Evolutionary conservation across 1,139 yeast genomes (phyloP).

Genomic region (Barnettozyma hawaiiensis): DNA sequence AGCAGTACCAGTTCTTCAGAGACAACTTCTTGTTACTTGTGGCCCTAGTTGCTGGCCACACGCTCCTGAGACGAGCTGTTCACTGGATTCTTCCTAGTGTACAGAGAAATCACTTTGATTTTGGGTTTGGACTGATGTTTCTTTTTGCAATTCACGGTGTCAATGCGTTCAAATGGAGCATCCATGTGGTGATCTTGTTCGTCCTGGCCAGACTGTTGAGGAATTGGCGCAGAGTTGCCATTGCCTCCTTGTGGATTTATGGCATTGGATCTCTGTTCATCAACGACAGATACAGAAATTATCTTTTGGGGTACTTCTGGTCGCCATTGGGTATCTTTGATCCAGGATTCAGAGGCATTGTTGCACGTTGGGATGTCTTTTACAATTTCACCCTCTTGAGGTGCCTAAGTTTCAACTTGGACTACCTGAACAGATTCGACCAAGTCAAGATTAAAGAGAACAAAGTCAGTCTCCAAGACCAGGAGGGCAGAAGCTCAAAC

Average conservation of each 20-base stretch:
- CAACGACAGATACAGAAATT: slow-evolving; percentile 61
- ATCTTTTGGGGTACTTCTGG: slow-evolving; percentile 41
- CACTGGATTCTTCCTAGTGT: slow-evolving; percentile 23
- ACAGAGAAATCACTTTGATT: slow-evolving; percentile 56
- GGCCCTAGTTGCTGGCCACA: slow-evolving; percentile 51
- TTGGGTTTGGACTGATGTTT: slow-evolving; percentile 63
- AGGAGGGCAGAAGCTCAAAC: slow-evolving; percentile 22
- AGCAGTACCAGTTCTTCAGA: slow-evolving; percentile 83
- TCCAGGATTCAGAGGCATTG: slow-evolving; percentile 59
- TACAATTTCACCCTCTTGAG: slow-evolving; percentile 85
- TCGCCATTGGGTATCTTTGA: slow-evolving; percentile 44
- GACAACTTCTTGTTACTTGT: slow-evolving; percentile 63
- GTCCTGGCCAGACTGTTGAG: slow-evolving; percentile 41
- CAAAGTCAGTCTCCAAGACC: slow-evolving; percentile 16
- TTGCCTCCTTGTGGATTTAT: slow-evolving; percentile 62
- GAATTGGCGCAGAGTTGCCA: slow-evolving; percentile 25
- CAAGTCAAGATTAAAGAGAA: slow-evolving; percentile 16
- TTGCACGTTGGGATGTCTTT: slow-evolving; percentile 92
- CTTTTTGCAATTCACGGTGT: slow-evolving; percentile 78
- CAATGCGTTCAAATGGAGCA: slow-evolving; percentile 54
- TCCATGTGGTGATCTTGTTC: slow-evolving; percentile 54
- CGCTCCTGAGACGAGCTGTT: slow-evolving; percentile 38
- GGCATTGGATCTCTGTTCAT: slow-evolving; percentile 72
- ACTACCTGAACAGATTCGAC: slow-evolving; percentile 49
- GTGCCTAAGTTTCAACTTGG: slow-evolving; percentile 78